phyloP scores from a whole-genome alignment of 2,329 filamentous ascomycete genomes.

The Blastomyces silverae region DNA sequence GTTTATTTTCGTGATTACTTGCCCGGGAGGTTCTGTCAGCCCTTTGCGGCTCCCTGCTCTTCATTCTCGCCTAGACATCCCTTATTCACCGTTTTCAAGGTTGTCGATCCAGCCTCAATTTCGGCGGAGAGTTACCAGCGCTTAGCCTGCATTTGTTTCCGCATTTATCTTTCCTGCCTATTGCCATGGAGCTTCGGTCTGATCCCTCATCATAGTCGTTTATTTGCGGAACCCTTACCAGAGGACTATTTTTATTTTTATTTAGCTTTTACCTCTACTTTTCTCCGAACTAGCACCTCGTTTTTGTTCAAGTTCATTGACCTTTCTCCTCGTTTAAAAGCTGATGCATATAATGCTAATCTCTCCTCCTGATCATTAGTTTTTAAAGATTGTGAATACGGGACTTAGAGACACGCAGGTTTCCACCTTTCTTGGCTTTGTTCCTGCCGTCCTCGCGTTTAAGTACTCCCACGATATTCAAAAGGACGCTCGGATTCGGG shows the following conservation, averaged over 20 bases:
- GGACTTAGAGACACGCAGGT: not conserved
- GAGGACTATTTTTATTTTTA: not conserved
- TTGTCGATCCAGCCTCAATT: not conserved
- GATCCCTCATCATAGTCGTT: not conserved
- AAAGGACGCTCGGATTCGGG: not conserved
- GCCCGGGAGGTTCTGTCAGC: not conserved
- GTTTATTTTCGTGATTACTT: not conserved
- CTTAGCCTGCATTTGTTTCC: constrained; percentile 4
- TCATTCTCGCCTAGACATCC: not conserved
- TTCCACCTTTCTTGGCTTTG: not conserved
- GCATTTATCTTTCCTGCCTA: not conserved
- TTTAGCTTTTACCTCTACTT: not conserved
- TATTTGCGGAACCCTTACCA: constrained; percentile 1
- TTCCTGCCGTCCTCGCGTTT: not conserved
- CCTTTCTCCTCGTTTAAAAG: not conserved
- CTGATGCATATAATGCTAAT: not conserved
- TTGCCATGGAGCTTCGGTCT: not conserved
- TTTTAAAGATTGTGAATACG: not conserved
- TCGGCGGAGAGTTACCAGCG: constrained; percentile 1
- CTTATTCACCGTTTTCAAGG: not conserved
- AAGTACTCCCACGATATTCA: not conserved
- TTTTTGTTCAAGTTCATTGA: not conserved
- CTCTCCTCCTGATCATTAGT: not conserved
- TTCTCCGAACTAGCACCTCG: not conserved
- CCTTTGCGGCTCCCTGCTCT: not conserved